Evolutionary conservation across 2,329 filamentous ascomycete species (phyloP), one percentile per base, ranked within the genome.

Genomic region (Diaporthe australafricana): DNA sequence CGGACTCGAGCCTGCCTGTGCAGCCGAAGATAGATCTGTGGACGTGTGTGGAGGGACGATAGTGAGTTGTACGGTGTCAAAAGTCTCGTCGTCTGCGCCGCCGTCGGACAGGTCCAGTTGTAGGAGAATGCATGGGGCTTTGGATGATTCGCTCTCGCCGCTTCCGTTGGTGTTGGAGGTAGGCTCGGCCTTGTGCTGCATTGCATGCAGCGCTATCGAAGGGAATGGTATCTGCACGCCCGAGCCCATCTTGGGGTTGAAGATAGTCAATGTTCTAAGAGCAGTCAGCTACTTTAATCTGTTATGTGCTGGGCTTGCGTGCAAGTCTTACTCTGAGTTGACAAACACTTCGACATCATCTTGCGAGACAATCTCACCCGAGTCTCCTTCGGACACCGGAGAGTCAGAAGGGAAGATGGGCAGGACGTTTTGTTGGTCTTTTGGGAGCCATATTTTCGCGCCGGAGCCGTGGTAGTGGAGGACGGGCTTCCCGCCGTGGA

Each of bases 211-310:
- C 27, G 91, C 91, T 79, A 96, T 93, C 73, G 89, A 84, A 3
- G 91, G 92, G 81, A 95, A 96, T 0, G 92, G 90, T 75, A 95
- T 92, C 50, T 89, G 87, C 55, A 94, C 82, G 74, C 93, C 93
- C 22, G 83, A 86, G 45, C 85, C 84, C 16, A 85, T 87, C 4
- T 86, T 80, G 16, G 83, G 81, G 75, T 91, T 92, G 83, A 90
- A 95, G 73, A 95, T 81, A 17, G 86, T 90, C 70, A 95, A 85
- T 76, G 86, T 83, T 76, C 88, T 88, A 65, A 77, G 78, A 56
- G 38, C n/a, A 32, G 40, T 62, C 57, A 62, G 57, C 40, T n/a
- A 47, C 32, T 1, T n/a, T 22, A 17, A 6, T 11, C 12, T 35
- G 12, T 2, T 38, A 7, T 12, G 16, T 30, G 14, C 8, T 7